Base-by-base conservation (phyloP, 2,329 filamentous ascomycete genomes). In the Fusarium sp. region DNA sequence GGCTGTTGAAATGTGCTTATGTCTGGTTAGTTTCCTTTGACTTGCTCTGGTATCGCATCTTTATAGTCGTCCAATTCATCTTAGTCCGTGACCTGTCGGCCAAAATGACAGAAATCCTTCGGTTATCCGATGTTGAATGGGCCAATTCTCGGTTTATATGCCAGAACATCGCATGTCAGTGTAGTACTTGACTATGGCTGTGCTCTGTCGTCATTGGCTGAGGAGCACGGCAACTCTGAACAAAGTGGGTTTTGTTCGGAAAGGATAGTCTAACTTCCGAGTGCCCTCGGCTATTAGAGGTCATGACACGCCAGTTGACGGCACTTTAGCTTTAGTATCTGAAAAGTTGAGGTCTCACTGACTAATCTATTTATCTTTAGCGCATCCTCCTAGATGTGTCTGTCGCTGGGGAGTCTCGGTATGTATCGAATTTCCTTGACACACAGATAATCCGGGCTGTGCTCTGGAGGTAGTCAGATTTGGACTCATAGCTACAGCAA, bases 251-350 rank as follows among this genome's bases (percentile, higher is more conserved):
- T 11, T 11, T 11, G 26, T n/a, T 37, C 19, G 13, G 16, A 18
- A 18, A n/a, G 18, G n/a, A 28, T 54, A 8, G 18, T 16, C 19
- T 53, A 31, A 53, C 41, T 39, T 53, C 59, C 59, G 59, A 61
- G 12, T 16, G 25, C 26, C 7, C 12, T 62, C 56, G 59, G 59
- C 39, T 62, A 37, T 61, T 62, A 55, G 4, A 30, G 3, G 11
- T 48, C n/a, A 31, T 37, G 18, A n/a, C 34, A 12, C 9, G 18
- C 34, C 34, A 37, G 34, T 37, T 37, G 18, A 37, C 3, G 18
- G 6, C 10, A n/a, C 34, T n/a, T 11, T 4, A 12, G 18, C 16
- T 37, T 37, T 7, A 37, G 6, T 37, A 37, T 37, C 34, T 37
- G 3, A n/a, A 7, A 0, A n/a, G 3, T 4, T 37, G 34, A n/a